Percentiles rank a stretch among this genome's conserved stretches.
Conservation (phyloP, 73 alveolate genomes). For the Tetrahymena elliotti region DNA sequence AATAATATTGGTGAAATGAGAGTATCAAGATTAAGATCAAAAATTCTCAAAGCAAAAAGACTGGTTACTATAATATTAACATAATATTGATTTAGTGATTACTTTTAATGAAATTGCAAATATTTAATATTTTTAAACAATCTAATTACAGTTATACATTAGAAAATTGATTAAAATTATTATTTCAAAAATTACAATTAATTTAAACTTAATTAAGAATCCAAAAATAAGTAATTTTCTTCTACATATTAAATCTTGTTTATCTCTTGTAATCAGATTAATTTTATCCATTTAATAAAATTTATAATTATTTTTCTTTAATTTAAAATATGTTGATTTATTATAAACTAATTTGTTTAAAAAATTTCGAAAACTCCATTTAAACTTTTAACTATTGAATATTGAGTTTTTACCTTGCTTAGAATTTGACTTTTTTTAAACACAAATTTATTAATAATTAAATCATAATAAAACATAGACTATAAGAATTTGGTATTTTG, state of each 20-base stretch:
- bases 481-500: too few species aligned
- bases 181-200: neutral
- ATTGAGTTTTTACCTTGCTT: neutral
- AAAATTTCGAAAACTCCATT: neutral
- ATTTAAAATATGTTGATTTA: neutral
- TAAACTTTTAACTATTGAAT: neutral
- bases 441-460: neutral
- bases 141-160: neutral
- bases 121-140: too few species aligned
- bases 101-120: neutral
- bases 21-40: neutral
- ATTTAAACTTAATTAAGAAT: neutral
- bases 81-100: neutral
- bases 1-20: neutral
- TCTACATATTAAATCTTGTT: neutral
- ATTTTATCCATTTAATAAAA: neutral
- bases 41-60: too few species aligned
- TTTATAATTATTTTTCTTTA: too few species aligned
- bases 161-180: neutral
- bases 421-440: neutral
- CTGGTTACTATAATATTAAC: too few species aligned
- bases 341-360: neutral
- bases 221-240: neutral
- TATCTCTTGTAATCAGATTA: neutral
- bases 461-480: neutral